A percentile compares a stretch with the other conserved stretches of the same genome.
Evolutionary conservation across 352 stramenopile species (phyloP).

Genomic region (Globisporangium carolinianum): DNA sequence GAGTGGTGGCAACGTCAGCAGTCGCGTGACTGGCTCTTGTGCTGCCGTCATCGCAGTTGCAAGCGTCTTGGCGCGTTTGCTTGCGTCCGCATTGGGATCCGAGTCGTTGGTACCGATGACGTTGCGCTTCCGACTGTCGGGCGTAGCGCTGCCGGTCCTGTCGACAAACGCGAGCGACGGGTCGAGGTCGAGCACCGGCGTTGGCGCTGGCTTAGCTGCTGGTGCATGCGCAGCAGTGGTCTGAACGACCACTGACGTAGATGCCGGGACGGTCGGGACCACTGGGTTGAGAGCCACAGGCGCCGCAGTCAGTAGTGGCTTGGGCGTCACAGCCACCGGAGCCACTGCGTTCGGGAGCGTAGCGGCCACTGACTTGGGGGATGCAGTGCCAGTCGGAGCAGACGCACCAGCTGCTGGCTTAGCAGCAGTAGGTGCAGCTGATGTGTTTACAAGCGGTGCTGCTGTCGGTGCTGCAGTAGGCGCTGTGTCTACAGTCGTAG

Average conservation of each 20-base stretch:
- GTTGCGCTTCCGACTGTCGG: not conserved
- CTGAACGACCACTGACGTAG: no score
- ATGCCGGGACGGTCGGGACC: no score
- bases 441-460: not conserved
- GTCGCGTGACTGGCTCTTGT: no score
- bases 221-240: not conserved
- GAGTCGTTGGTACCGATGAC: not conserved
- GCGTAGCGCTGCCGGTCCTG: constrained; percentile 28
- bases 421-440: no score
- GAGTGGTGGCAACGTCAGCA: no score
- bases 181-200: constrained; percentile 16
- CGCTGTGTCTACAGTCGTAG: constrained; percentile 13
- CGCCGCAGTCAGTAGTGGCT: no score
- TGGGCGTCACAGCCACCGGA: constrained; percentile 1
- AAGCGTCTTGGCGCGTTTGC: constrained; percentile 8
- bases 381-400: no score
- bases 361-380: not conserved
- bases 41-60: not conserved
- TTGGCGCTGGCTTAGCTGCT: not conserved
- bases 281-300: no score
- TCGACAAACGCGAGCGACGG: constrained; percentile 58
- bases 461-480: not conserved
- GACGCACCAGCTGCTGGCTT: no score
- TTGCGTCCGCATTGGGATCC: not conserved
- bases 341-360: not conserved